Evolutionary conservation across 768 basidiomycete species (phyloP).

Genomic region (Trametes gibbosa): DNA sequence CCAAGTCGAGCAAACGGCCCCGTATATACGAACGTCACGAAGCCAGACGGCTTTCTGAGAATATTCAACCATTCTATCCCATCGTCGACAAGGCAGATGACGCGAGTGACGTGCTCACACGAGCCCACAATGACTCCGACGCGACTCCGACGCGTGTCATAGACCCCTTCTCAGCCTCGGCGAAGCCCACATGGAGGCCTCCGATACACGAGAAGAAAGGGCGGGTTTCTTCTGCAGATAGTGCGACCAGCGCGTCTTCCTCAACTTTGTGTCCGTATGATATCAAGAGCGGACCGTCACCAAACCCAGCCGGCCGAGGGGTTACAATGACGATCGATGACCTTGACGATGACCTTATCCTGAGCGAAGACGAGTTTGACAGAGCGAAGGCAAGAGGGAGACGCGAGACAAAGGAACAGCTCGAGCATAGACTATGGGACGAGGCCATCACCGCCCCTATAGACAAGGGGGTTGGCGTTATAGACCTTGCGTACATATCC

Average conservation of each 20-base stretch:
- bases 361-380: conserved; percentile 13
- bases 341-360: conserved; percentile 4
- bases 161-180: conserved; percentile 21
- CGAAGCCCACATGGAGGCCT: conserved; percentile 19
- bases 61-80: background rate
- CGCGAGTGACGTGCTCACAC: conserved; percentile 9
- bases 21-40: conserved; percentile 39
- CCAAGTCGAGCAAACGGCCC: conserved; percentile 42
- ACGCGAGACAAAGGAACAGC: conserved; percentile 20
- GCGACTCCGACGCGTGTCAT: conserved; percentile 16
- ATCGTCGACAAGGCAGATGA: background rate
- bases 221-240: conserved; percentile 7
- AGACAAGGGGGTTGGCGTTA: conserved; percentile 45
- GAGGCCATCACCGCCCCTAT: conserved; percentile 42
- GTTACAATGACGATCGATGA: background rate
- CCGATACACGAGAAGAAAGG: conserved; percentile 18
- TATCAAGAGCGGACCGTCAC: background rate
- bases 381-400: conserved; percentile 6
- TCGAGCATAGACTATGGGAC: conserved; percentile 47
- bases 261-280: conserved; percentile 4
- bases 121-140: conserved; percentile 1
- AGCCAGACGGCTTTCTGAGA: background rate
- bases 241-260: background rate
- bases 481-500: conserved; percentile 52
- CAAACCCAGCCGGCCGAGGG: background rate